Evolutionary conservation across 2,329 filamentous ascomycete species (phyloP).

Genomic region (Penicillium rolfsii): DNA sequence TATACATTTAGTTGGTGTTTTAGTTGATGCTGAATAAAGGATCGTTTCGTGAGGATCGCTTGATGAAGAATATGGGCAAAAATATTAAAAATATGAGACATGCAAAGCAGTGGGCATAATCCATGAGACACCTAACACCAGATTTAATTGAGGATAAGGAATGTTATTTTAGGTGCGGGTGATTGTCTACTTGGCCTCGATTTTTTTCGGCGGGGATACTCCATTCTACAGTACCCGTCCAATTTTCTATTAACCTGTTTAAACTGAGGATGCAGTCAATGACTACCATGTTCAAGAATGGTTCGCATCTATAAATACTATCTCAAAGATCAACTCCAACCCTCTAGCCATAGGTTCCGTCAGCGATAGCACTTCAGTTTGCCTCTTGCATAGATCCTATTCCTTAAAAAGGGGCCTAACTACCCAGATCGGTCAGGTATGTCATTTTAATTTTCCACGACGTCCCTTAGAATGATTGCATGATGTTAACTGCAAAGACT

Average conservation of each 20-base stretch:
- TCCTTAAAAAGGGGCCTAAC: no score
- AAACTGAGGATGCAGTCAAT: constrained; percentile 5
- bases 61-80: neutral
- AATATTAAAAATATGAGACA: constrained; percentile 6
- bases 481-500: no score
- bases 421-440: no score
- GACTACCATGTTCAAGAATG: constrained; percentile 6
- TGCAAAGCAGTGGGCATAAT: constrained; percentile 6
- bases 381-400: no score
- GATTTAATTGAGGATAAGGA: neutral
- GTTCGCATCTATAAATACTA: constrained; percentile 1
- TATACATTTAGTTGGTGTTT: neutral
- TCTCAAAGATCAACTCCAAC: neutral
- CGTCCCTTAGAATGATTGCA: no score
- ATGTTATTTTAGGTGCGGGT: neutral
- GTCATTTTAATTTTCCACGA: no score
- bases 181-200: constrained; percentile 8
- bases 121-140: neutral
- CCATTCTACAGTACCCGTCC: constrained; percentile 9
- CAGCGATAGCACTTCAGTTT: constrained; percentile 8
- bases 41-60: neutral
- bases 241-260: constrained; percentile 12
- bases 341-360: constrained; percentile 1
- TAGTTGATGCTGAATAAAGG: neutral
- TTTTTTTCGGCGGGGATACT: constrained; percentile 15